These are phyloP conservation scores for Penicillium salamii DNA, from an alignment of 495 filamentous ascomycete species.

Conservation along the genomic window DNA sequence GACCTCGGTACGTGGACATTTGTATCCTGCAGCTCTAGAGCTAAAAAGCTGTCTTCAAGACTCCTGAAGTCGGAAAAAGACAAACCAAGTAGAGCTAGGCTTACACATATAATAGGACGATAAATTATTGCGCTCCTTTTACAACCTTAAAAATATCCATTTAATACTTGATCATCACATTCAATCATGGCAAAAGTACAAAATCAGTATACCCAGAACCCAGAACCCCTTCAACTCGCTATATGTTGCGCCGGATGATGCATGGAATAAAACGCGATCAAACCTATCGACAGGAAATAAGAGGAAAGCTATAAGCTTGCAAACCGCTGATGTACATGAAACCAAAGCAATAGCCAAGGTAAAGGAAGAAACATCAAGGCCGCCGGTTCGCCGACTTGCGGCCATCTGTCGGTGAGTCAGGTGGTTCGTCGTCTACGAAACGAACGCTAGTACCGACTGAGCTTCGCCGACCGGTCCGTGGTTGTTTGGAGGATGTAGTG, in stretches of 20 bases:
- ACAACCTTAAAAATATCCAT: not conserved
- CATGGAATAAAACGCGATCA: slow-evolving; percentile 18
- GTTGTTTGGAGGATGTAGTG: slow-evolving; percentile 27
- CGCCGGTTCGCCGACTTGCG: slow-evolving; percentile 39
- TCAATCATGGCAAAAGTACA: slow-evolving; percentile 27
- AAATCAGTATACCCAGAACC: slow-evolving; percentile 14
- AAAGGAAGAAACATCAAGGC: slow-evolving; percentile 16
- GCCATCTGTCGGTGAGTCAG: slow-evolving; percentile 43
- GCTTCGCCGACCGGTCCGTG: slow-evolving; percentile 30
- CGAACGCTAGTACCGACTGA: slow-evolving; percentile 42
- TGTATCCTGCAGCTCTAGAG: too few species aligned
- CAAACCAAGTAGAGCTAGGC: too few species aligned
- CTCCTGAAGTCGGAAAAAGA: too few species aligned
- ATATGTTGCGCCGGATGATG: slow-evolving; percentile 30
- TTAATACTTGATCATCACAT: slow-evolving; percentile 13
- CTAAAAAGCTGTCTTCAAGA: too few species aligned
- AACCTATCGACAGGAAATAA: slow-evolving; percentile 12
- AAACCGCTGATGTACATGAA: slow-evolving; percentile 17
- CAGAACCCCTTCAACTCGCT: slow-evolving; percentile 15
- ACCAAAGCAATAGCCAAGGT: not conserved
- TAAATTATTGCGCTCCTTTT: too few species aligned
- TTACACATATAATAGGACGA: too few species aligned
- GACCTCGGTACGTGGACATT: not conserved
- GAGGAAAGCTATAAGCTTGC: slow-evolving; percentile 10
- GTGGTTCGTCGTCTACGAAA: slow-evolving; percentile 43